Conservation (phyloP, 192 early-diverging fungal species). For the Coemansia sp. region DNA sequence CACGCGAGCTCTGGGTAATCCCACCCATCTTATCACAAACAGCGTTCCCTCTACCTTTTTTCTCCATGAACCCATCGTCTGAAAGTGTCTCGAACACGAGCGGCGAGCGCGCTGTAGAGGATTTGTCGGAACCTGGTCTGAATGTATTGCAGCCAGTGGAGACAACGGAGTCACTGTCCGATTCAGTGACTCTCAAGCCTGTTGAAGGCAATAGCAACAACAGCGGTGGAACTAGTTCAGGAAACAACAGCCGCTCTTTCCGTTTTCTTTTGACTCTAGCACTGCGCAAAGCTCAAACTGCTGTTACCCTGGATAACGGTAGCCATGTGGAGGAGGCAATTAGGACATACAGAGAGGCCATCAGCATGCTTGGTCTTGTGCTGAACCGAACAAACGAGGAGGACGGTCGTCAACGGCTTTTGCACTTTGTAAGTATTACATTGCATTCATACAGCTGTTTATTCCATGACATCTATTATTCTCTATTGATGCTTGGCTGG, state of each 20-base stretch:
- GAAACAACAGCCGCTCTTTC: slow-evolving; percentile 57
- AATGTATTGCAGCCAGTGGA: slow-evolving; percentile 1
- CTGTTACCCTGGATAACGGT: slow-evolving; percentile 54
- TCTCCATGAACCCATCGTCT: neutral
- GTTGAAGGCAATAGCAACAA: slow-evolving; percentile 5
- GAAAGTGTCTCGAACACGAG: neutral
- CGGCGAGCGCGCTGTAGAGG: neutral
- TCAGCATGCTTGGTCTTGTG: slow-evolving; percentile 57
- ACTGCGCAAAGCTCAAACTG: slow-evolving; percentile 55
- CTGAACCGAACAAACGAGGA: slow-evolving; percentile 53
- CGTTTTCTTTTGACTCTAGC: slow-evolving; percentile 55
- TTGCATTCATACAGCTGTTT: slow-evolving; percentile 1
- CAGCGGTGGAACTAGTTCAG: slow-evolving; percentile 8
- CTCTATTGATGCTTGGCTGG: neutral
- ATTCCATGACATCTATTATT: neutral
- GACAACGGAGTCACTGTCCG: neutral
- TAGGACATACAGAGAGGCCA: slow-evolving; percentile 56
- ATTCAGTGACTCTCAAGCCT: neutral
- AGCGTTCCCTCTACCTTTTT: neutral
- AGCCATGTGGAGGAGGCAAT: slow-evolving; percentile 55
- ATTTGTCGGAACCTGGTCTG: neutral
- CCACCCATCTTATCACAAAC: neutral
- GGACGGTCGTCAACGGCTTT: slow-evolving; percentile 50
- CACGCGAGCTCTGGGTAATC: neutral
- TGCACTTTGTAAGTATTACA: slow-evolving; percentile 54